Percentiles rank a stretch among this genome's conserved stretches.
Evolutionary conservation across 2,329 filamentous ascomycete genomes (phyloP).

Genomic region (Rhexocercosporidium sp.): DNA sequence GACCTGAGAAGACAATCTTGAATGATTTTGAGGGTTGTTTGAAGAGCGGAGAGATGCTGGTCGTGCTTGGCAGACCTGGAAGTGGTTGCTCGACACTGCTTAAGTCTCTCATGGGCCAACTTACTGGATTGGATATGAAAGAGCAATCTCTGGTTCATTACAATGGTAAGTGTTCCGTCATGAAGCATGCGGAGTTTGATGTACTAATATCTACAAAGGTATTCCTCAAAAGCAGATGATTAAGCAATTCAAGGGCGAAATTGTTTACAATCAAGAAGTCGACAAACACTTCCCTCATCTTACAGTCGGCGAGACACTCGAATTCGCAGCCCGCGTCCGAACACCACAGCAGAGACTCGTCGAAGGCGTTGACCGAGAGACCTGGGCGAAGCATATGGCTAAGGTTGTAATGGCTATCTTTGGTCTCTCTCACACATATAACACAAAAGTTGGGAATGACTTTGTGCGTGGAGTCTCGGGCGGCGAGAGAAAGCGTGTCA

Average conservation of each 20-base stretch:
- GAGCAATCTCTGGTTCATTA: slow-evolving; percentile 62
- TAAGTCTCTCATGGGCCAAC: slow-evolving; percentile 63
- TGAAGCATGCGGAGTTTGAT: slow-evolving; percentile 42
- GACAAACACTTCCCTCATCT: slow-evolving; percentile 79
- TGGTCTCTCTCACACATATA: slow-evolving; percentile 72
- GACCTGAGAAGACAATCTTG: slow-evolving; percentile 63
- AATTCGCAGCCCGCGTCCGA: slow-evolving; percentile 72
- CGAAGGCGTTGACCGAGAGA: slow-evolving; percentile 61
- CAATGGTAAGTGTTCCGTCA: slow-evolving; percentile 55
- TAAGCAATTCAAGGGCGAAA: slow-evolving; percentile 66
- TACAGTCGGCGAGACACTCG: slow-evolving; percentile 74
- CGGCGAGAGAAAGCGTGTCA: slow-evolving; percentile 79
- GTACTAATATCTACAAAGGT: slow-evolving; percentile 54
- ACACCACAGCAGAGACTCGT: slow-evolving; percentile 64
- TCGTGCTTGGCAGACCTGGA: slow-evolving; percentile 70
- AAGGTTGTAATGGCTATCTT: slow-evolving; percentile 75
- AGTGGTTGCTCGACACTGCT: slow-evolving; percentile 69
- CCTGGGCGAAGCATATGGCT: slow-evolving; percentile 49
- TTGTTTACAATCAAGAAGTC: slow-evolving; percentile 77
- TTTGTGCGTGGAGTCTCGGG: slow-evolving; percentile 73
- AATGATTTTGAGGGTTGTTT: slow-evolving; percentile 68
- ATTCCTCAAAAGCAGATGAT: slow-evolving; percentile 55
- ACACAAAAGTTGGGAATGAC: slow-evolving; percentile 78
- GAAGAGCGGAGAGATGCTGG: slow-evolving; percentile 67
- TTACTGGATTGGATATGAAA: slow-evolving; percentile 61